phyloP scores from a whole-genome alignment of 257 asterid genomes.

The Solanum piurae region DNA sequence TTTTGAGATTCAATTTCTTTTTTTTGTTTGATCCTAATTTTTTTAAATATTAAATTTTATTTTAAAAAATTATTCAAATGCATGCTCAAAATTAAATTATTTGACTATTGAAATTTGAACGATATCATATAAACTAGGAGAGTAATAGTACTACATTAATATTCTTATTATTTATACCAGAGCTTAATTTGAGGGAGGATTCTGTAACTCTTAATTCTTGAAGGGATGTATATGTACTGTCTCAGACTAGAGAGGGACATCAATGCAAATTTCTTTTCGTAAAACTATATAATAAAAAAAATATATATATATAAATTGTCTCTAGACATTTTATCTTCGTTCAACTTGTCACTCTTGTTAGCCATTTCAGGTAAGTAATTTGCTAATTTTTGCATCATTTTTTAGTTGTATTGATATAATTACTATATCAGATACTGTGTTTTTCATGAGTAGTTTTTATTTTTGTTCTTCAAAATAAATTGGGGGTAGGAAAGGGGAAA shows the following conservation, averaged over 20 bases:
- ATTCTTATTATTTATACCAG: background rate
- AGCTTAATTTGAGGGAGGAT: background rate
- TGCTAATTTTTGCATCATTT: background rate
- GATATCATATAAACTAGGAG: too few relatives aligned
- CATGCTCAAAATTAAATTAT: rapidly evolving
- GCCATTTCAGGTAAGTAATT: background rate
- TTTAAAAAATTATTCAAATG: too few relatives aligned
- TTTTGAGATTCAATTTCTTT: background rate
- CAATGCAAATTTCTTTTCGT: background rate
- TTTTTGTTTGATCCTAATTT: too few relatives aligned
- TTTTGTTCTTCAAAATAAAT: too few relatives aligned
- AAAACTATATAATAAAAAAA: too few relatives aligned
- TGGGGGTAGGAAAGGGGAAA: background rate
- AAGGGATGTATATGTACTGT: background rate
- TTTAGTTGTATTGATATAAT: background rate
- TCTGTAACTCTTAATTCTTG: background rate
- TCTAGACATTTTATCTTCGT: background rate
- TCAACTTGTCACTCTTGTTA: background rate
- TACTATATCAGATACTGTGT: background rate
- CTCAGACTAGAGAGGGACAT: background rate
- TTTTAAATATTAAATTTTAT: too few relatives aligned
- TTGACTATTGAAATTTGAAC: rapidly evolving
- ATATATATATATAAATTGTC: background rate
- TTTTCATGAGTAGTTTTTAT: background rate
- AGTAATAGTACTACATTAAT: background rate